phyloP scores from a whole-genome alignment of 495 filamentous ascomycete genomes.

The Neurospora sp. region DNA sequence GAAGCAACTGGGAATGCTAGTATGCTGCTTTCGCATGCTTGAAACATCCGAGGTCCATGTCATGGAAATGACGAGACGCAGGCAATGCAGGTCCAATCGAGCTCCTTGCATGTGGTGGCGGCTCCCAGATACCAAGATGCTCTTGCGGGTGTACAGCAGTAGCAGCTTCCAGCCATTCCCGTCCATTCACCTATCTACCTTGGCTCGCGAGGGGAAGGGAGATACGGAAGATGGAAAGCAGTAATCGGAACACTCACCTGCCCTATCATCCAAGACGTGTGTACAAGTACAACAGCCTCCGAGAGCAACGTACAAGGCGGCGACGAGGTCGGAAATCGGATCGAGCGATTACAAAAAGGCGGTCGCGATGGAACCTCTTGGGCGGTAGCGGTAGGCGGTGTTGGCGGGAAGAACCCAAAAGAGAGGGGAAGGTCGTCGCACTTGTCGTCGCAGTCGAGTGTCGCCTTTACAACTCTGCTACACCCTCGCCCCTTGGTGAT shows the following conservation, averaged over 20 bases:
- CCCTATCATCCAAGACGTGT: not conserved
- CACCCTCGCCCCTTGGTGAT: not conserved
- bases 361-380: not conserved
- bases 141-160: not conserved
- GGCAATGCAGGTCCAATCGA: not conserved
- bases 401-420: not conserved
- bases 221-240: not conserved
- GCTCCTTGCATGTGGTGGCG: not conserved
- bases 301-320: not conserved
- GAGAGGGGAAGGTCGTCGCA: not conserved
- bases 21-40: not conserved
- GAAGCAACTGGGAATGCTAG: not conserved
- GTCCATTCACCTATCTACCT: not conserved
- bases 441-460: slow-evolving; percentile 1
- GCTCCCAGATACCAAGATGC: not conserved
- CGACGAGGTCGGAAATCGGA: not conserved
- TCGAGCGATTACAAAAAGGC: not conserved
- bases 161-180: not conserved
- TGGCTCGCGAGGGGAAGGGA: not conserved
- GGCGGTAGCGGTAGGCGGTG: not conserved
- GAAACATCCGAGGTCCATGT: not conserved
- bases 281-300: not conserved
- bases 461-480: not conserved
- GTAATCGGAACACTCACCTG: not conserved
- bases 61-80: not conserved